A percentile compares a stretch with the other conserved stretches of the same genome.
Conservation (phyloP, 257 asterid species). For the Capsicum rhomboideum region DNA sequence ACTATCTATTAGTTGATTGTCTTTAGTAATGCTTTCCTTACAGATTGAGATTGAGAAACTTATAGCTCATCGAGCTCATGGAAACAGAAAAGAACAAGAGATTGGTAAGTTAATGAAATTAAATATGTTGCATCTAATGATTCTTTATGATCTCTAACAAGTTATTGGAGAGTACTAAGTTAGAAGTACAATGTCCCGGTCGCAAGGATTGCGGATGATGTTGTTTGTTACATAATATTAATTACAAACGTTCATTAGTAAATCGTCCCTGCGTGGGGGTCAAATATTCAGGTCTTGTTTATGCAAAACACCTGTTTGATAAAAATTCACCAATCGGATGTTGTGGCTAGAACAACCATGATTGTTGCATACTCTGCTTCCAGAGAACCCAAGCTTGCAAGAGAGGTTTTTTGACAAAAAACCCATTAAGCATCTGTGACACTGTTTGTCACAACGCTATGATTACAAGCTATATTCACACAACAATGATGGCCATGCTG, state of each 20-base stretch:
- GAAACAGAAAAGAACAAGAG: slow-evolving; percentile 87
- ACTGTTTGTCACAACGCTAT: slow-evolving; percentile 43
- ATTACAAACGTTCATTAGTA: no score
- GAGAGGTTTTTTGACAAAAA: slow-evolving; percentile 25
- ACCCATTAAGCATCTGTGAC: slow-evolving; percentile 39
- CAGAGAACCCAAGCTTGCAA: slow-evolving; percentile 30
- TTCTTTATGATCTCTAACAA: no score
- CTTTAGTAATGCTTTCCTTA: no score
- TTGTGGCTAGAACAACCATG: slow-evolving; percentile 52
- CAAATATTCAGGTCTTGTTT: slow-evolving; percentile 27
- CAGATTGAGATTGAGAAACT: no score
- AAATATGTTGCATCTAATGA: background rate
- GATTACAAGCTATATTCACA: slow-evolving; percentile 55
- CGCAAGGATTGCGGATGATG: background rate
- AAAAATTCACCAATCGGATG: slow-evolving; percentile 53
- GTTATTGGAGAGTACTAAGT: no score
- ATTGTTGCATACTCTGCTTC: slow-evolving; percentile 47
- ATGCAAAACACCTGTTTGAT: slow-evolving; percentile 50
- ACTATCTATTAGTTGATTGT: no score
- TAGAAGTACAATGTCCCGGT: background rate
- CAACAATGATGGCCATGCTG: slow-evolving; percentile 44
- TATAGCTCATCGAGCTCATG: slow-evolving; percentile 19
- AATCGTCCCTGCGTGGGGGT: no score
- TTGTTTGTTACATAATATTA: slow-evolving; percentile 7
- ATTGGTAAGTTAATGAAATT: slow-evolving; percentile 35